Base-by-base conservation (phyloP, 2,329 filamentous ascomycete species). In the Eurotiales sp. region DNA sequence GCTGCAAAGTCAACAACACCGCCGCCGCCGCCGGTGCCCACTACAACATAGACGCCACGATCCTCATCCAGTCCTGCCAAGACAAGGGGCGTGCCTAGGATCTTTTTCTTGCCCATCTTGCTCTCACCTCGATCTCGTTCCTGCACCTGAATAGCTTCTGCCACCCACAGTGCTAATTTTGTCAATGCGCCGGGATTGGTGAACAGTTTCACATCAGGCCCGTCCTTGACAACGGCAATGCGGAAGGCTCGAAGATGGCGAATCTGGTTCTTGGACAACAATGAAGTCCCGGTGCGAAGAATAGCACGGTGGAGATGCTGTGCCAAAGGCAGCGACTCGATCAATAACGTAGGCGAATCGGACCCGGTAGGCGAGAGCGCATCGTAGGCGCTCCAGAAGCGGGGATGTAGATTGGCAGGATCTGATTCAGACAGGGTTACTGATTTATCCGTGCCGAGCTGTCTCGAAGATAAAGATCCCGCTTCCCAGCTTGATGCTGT, bases 161-260 rank as follows among this genome's bases (percentile, higher is more conserved):
- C 89, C 37, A 99, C 82, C 93, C 93, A 99, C 3, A 96, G 78
- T 0, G 92, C 91, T 12, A 99, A 80, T 69, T 97, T 96, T 2
- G 91, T 95, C 21, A 99, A 75, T 1, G 93, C 93, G 5, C 91
- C 89, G 0, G 93, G 91, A 63, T 97, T 92, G 1, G 86, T 90
- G 71, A 99, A 99, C 10, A 97, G 79, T n/a, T 81, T 74, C 0
- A 95, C 87, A 61, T 97, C 93, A 0, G 91, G 90, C 0, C 92
- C 90, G 63, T 97, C 93, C 66, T 95, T 96, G 60, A 99, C 90
- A 3, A 97, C 87, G 29, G 88, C 95, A 79, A 99, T 90, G 45
- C 93, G 88, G 68, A 97, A 99, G 0, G 92, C 88, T 43, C 90
- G 84, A 14, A 99, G 77, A 67, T 96, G 90, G 32, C 90, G 88